These are phyloP conservation scores for Mycena capillaripes DNA, from an alignment of 768 basidiomycete species.

Conservation along the genomic window DNA sequence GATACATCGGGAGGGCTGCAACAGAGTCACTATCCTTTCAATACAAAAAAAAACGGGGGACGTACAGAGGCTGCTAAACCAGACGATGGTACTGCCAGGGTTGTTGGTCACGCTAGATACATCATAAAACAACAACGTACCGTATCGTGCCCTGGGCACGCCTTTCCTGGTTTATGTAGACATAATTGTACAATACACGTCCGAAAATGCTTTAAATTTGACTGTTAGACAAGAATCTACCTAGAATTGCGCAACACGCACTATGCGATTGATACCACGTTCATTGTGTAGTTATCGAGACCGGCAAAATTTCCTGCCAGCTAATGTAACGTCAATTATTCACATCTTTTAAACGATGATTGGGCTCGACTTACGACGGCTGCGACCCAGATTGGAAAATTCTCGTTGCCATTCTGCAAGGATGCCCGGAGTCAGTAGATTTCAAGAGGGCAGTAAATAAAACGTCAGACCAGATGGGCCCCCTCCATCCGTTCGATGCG, in stretches of 20 bases:
- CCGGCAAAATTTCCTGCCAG: constrained; percentile 42
- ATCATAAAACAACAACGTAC: constrained; percentile 1
- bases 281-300: constrained; percentile 38
- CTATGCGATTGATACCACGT: constrained; percentile 45
- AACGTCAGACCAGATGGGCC: constrained; percentile 54
- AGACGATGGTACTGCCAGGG: neutral
- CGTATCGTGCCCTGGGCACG: constrained; percentile 27
- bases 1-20: constrained; percentile 24
- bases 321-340: neutral
- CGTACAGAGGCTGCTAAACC: neutral
- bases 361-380: constrained; percentile 37
- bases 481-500: constrained; percentile 53
- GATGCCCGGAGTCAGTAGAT: constrained; percentile 6
- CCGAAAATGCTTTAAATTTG: constrained; percentile 36
- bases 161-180: constrained; percentile 46
- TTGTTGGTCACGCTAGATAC: too few species aligned
- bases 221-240: constrained; percentile 25
- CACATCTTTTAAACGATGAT: neutral
- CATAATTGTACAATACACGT: constrained; percentile 45
- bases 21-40: constrained; percentile 37
- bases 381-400: constrained; percentile 45
- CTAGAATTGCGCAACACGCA: constrained; percentile 29
- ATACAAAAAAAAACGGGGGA: neutral
- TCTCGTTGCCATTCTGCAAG: constrained; percentile 47
- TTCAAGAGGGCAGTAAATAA: neutral